A percentile compares a stretch with the other conserved stretches of the same genome.
These are phyloP conservation scores for Amanita pallidorosea DNA, from an alignment of 768 basidiomycete genomes.

Conservation along the genomic window DNA sequence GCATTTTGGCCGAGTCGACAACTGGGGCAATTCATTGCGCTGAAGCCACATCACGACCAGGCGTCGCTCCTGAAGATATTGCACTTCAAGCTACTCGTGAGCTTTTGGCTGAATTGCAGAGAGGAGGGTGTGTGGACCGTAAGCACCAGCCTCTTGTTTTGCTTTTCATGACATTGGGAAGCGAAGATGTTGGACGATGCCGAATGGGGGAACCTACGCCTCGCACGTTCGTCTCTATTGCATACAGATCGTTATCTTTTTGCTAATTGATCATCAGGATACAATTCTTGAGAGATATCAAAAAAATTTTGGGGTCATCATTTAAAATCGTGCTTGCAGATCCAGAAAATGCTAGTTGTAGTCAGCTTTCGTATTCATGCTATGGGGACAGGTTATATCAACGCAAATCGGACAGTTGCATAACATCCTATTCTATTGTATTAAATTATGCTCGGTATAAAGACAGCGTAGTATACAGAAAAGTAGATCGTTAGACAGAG, in stretches of 20 bases:
- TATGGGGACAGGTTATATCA: conserved; percentile 89
- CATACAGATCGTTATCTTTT: neutral
- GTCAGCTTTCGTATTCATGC: conserved; percentile 75
- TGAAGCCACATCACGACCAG: conserved; percentile 76
- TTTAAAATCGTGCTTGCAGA: conserved; percentile 80
- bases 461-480: neutral
- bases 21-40: conserved; percentile 82
- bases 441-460: conserved; percentile 2
- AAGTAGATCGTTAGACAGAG: neutral
- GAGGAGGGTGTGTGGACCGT: conserved; percentile 85
- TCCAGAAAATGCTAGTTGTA: conserved; percentile 34
- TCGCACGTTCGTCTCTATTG: conserved; percentile 51
- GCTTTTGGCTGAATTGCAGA: conserved; percentile 67
- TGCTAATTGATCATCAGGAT: conserved; percentile 39
- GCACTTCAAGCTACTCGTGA: conserved; percentile 72
- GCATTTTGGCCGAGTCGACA: conserved; percentile 84
- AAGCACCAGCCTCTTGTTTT: conserved; percentile 82
- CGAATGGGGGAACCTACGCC: conserved; percentile 75
- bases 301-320: conserved; percentile 76
- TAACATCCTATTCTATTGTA: conserved; percentile 19
- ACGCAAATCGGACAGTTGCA: conserved; percentile 71
- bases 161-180: conserved; percentile 90
- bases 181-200: conserved; percentile 91
- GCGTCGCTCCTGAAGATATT: conserved; percentile 86
- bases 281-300: conserved; percentile 81